Base-by-base conservation (phyloP, 331 rosid species). In the Malus hybrid region DNA sequence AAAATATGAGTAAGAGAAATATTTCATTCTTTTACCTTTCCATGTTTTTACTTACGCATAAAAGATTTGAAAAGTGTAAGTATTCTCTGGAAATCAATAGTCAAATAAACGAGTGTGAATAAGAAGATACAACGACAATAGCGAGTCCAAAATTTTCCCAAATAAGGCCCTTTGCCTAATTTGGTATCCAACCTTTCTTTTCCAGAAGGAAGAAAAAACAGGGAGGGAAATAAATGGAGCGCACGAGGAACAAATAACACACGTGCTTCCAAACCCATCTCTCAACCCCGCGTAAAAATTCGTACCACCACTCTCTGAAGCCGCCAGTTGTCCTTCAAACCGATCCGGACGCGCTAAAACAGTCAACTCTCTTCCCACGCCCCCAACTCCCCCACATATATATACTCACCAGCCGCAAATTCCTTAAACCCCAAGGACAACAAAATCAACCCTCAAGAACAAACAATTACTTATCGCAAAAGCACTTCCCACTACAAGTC, bases 321-420 rank as follows among this genome's bases (percentile, higher is more conserved):
- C 1, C 1, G 57, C 73, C 85, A 81, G 33, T 54, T 85, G 76
- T 74, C 52, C 20, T 52, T 52, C 57, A 52, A 50, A 6, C 10
- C 22, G 9, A 52, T 6, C 7, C 57, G 1, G 57, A 52, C 57
- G 57, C 57, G 57, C 24, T 24, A 24, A 24, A 24, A 24, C 65
- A 48, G 68, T 46, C 57, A 65, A 33, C 24, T 55, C 16, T 9
- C 5, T 12, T 1, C 61, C 14, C 57, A 29, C 27, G 6, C n/a
- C 59, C 9, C 67, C 27, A 8, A 0, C 31, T n/a, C 27, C 31
- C 36, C 36, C 67, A 34, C 54, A 19, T n/a, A 84, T 67, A 84
- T 39, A 84, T 2, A n/a, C 3, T 27, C 9, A 31, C 5, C 6
- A 74, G 85, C 86, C 83, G 82, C 85, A 79, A 85, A 81, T 55